These are phyloP conservation scores for Xylariales sp. DNA, from an alignment of 2,329 filamentous ascomycete species.

Conservation along the genomic window DNA sequence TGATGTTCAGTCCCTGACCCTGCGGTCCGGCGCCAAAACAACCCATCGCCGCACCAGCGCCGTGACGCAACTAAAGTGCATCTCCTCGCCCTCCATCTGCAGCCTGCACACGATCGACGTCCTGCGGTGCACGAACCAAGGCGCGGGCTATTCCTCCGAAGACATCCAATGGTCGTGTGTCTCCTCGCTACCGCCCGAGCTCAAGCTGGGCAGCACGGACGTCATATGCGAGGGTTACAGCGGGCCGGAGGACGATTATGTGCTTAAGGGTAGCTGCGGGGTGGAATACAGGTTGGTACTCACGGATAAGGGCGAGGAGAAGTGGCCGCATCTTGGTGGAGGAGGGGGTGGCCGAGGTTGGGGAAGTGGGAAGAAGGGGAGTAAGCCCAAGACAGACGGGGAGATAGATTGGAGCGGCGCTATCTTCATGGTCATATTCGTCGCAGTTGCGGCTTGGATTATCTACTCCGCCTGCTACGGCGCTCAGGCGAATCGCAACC, in stretches of 20 bases:
- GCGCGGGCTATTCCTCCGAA: conserved; percentile 70
- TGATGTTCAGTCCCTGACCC: conserved; percentile 70
- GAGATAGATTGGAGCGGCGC: conserved; percentile 30
- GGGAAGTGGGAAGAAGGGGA: background rate
- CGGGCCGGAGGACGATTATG: conserved; percentile 69
- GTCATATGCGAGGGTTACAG: conserved; percentile 90
- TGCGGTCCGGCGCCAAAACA: conserved; percentile 63
- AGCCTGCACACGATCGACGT: conserved; percentile 68
- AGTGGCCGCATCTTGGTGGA: conserved; percentile 54
- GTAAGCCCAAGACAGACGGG: conserved; percentile 14
- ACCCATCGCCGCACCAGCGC: conserved; percentile 70
- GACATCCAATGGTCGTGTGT: conserved; percentile 91
- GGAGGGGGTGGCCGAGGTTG: conserved; percentile 24
- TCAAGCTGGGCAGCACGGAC: conserved; percentile 76
- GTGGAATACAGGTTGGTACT: conserved; percentile 82
- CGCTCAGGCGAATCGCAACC: conserved; percentile 11
- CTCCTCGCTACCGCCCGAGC: conserved; percentile 53
- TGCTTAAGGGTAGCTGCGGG: conserved; percentile 89
- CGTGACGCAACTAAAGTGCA: conserved; percentile 74
- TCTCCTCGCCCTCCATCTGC: conserved; percentile 61
- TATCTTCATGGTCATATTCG: conserved; percentile 59
- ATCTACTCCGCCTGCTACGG: conserved; percentile 50
- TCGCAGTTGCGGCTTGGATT: conserved; percentile 57
- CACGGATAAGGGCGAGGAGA: conserved; percentile 69
- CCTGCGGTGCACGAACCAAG: conserved; percentile 87